phyloP scores from a whole-genome alignment of 139 green algal genomes.

The Zygnema circumcarinatum region DNA sequence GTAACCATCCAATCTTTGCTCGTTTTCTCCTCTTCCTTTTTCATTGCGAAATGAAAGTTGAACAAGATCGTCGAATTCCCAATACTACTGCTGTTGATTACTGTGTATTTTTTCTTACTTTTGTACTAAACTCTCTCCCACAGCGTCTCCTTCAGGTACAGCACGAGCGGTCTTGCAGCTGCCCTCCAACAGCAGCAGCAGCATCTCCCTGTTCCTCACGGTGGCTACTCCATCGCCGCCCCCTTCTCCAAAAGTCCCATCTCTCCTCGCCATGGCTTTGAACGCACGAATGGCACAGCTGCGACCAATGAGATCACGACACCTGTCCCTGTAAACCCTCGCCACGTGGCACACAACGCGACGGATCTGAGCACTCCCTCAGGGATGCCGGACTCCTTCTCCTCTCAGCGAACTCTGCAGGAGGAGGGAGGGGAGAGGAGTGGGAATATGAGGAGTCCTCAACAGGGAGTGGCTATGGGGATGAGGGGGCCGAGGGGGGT shows the following conservation, averaged over 20 bases:
- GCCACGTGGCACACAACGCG: background rate
- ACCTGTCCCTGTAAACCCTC: background rate
- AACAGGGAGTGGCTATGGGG: background rate
- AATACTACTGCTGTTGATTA: no score
- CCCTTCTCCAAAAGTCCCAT: background rate
- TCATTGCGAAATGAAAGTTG: no score
- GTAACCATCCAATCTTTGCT: conserved; percentile 1
- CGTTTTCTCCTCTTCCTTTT: no score
- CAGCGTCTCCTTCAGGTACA: conserved; percentile 4
- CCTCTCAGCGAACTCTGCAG: no score
- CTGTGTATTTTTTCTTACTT: no score
- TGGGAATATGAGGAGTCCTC: background rate
- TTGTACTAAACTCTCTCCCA: no score
- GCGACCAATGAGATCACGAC: background rate
- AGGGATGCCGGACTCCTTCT: background rate
- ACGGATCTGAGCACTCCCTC: background rate
- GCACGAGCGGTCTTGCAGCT: background rate
- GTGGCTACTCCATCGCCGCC: no score
- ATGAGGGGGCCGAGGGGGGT: background rate
- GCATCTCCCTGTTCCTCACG: background rate
- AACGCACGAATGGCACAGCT: no score
- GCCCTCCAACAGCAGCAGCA: background rate
- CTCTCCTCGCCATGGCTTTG: background rate
- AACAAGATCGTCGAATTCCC: no score
- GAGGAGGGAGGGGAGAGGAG: background rate